Base-by-base conservation (phyloP, 2,329 filamentous ascomycete genomes). In the Aureobasidium sp. region DNA sequence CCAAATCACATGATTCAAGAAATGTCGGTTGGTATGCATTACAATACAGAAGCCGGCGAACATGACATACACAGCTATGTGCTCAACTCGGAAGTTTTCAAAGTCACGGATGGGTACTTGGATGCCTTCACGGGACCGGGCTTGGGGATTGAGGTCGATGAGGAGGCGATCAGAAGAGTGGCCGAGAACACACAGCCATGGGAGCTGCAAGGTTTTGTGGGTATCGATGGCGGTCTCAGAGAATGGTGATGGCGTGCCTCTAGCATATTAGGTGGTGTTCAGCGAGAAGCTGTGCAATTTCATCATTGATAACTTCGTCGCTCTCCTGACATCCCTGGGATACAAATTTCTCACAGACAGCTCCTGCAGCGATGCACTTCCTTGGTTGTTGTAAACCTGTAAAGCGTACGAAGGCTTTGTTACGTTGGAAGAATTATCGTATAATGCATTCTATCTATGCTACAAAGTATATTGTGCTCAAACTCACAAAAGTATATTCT, bases 1-100 rank as follows among this genome's bases (percentile, higher is more conserved):
- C 80, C 79, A 25, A 90, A 87, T 71, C 90, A 88, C 69, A 83
- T 82, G 0, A 90, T 91, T 34, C 85, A 89, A 69, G 88, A 91
- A 71, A 90, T 91, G 89, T 87, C 85, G 52, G 68, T 90, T 31
- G 88, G 88, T 0, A 91, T 91, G 66, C 89, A 91, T 70, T 91
- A 91, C 69, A 91, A 91, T 66, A 72, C 73, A 5, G 79, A 81
- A 65, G 81, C 79, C 0, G 85, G 82, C 1, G 79, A 83, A 3
- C 78, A 84, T 67, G 87, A 89, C 68, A 76, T 89, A 15, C 61
- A 65, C 58, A 68, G 64, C 59, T 69, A 68, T 41, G 62, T 69
- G 9, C 64, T 52, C n/a, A 66, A 69, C 29, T 61, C 67, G 1
- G 66, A 67, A 39, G 65, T 66, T 1, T 68, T 69, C 45, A 44